Evolutionary conservation across 1,284 basidiomycete species (phyloP).

Genomic region (Calocybe gambosa): DNA sequence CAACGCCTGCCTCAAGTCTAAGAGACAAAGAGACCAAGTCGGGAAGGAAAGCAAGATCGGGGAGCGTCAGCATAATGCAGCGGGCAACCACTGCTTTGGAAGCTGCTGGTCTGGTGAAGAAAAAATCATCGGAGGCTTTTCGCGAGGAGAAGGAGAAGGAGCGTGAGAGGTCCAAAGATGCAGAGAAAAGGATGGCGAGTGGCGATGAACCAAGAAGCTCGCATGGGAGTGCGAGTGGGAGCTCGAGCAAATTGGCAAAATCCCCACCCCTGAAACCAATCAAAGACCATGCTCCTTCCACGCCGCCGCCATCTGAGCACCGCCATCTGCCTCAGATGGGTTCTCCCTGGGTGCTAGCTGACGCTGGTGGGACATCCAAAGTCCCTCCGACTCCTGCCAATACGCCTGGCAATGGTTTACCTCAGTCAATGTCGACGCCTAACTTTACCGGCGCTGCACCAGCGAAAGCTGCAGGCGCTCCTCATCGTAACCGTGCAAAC

Average conservation of each 20-base stretch:
- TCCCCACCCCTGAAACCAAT: slow-evolving; percentile 56
- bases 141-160: slow-evolving; percentile 49
- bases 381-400: slow-evolving; percentile 43
- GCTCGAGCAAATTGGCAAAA: slow-evolving; percentile 57
- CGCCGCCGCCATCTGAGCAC: slow-evolving; percentile 42
- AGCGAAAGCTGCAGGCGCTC: slow-evolving; percentile 18
- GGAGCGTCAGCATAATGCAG: slow-evolving; percentile 91
- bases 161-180: slow-evolving; percentile 35
- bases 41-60: slow-evolving; percentile 62
- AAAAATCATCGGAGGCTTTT: slow-evolving; percentile 71
- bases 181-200: slow-evolving; percentile 34
- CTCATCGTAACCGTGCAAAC: slow-evolving; percentile 57
- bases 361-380: slow-evolving; percentile 30
- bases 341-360: slow-evolving; percentile 70
- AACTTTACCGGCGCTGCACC: slow-evolving; percentile 34
- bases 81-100: slow-evolving; percentile 85
- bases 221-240: slow-evolving; percentile 50
- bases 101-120: slow-evolving; percentile 72
- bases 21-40: slow-evolving; percentile 46
- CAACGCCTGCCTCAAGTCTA: slow-evolving; percentile 55
- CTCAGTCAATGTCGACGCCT: slow-evolving; percentile 45
- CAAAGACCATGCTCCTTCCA: slow-evolving; percentile 46
- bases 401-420: slow-evolving; percentile 41
- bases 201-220: slow-evolving; percentile 58
- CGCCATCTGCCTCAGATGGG: slow-evolving; percentile 39